Conservation (phyloP, 306 rosid species). For the Dicorynia guianensis region DNA sequence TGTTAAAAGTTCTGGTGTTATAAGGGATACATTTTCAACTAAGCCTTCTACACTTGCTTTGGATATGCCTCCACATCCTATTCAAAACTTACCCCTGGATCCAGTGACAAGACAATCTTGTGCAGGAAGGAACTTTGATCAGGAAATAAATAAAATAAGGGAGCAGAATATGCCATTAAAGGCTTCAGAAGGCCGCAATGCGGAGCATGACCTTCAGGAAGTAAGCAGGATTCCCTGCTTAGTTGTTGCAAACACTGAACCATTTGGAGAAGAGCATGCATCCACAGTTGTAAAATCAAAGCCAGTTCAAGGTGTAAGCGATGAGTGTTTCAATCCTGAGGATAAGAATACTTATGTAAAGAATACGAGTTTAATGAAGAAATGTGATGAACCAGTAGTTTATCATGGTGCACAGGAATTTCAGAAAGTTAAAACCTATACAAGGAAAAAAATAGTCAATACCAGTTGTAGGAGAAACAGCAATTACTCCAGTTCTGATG, state of each 20-base stretch:
- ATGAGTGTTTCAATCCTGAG: constrained; percentile 18
- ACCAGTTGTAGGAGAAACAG: neutral
- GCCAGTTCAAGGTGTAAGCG: constrained; percentile 26
- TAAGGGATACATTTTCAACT: too few relatives aligned
- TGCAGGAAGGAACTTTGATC: constrained; percentile 28
- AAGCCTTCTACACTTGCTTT: too few relatives aligned
- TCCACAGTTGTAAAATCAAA: constrained; percentile 37
- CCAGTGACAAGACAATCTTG: constrained; percentile 22
- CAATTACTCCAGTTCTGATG: constrained; percentile 28
- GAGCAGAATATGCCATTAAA: constrained; percentile 15
- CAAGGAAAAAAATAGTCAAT: constrained; percentile 28
- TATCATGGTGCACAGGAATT: constrained; percentile 1
- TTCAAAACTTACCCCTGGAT: too few relatives aligned
- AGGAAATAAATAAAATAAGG: constrained; percentile 37
- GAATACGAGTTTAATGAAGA: constrained; percentile 32
- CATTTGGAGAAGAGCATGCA: constrained; percentile 26
- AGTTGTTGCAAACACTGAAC: constrained; percentile 34
- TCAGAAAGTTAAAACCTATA: constrained; percentile 14
- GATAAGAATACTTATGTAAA: constrained; percentile 22
- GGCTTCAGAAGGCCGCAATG: constrained; percentile 35
- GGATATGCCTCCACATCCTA: too few relatives aligned
- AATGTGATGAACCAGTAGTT: constrained; percentile 16
- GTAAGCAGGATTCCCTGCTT: constrained; percentile 16
- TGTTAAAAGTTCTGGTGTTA: too few relatives aligned
- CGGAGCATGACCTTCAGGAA: constrained; percentile 27